Evolutionary conservation across 2,329 filamentous ascomycete species (phyloP).

Genomic region (Penicillium sp.): DNA sequence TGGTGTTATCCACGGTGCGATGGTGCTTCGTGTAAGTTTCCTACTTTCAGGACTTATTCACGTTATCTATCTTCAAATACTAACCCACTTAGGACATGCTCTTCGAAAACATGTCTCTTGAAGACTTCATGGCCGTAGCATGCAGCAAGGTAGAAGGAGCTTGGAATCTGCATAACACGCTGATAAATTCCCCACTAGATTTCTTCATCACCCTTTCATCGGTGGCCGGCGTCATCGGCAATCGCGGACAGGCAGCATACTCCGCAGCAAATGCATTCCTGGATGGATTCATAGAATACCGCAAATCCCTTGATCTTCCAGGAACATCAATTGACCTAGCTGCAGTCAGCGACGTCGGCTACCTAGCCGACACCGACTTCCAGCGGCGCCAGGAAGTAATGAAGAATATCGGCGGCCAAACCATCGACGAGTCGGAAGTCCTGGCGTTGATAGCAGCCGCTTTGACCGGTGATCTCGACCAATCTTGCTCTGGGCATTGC

Average conservation of each 20-base stretch:
- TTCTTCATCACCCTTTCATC: slow-evolving; percentile 31
- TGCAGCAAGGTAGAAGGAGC: slow-evolving; percentile 22
- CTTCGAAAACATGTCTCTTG: slow-evolving; percentile 30
- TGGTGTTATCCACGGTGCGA: slow-evolving; percentile 47
- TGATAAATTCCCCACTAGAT: slow-evolving; percentile 18
- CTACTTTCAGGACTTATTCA: too few species aligned
- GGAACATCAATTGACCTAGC: slow-evolving; percentile 29
- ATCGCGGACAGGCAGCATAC: slow-evolving; percentile 27
- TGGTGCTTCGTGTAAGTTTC: slow-evolving; percentile 39
- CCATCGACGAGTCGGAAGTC: slow-evolving; percentile 49
- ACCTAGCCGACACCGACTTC: slow-evolving; percentile 18
- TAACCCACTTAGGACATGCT: slow-evolving; percentile 23
- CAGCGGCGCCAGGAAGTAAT: slow-evolving; percentile 21
- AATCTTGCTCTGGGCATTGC: slow-evolving; percentile 48
- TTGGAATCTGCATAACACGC: slow-evolving; percentile 31
- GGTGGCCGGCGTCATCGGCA: slow-evolving; percentile 26
- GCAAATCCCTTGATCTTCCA: slow-evolving; percentile 23
- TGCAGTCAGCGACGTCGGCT: slow-evolving; percentile 23
- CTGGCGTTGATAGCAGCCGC: slow-evolving; percentile 53
- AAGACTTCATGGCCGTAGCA: slow-evolving; percentile 19
- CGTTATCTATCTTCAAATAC: neutral
- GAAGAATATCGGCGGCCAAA: slow-evolving; percentile 23
- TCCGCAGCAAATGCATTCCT: slow-evolving; percentile 26
- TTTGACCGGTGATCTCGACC: slow-evolving; percentile 45
- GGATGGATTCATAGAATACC: slow-evolving; percentile 26